Base-by-base conservation (phyloP, 305 asterid genomes). In the Ilex paraguariensis region DNA sequence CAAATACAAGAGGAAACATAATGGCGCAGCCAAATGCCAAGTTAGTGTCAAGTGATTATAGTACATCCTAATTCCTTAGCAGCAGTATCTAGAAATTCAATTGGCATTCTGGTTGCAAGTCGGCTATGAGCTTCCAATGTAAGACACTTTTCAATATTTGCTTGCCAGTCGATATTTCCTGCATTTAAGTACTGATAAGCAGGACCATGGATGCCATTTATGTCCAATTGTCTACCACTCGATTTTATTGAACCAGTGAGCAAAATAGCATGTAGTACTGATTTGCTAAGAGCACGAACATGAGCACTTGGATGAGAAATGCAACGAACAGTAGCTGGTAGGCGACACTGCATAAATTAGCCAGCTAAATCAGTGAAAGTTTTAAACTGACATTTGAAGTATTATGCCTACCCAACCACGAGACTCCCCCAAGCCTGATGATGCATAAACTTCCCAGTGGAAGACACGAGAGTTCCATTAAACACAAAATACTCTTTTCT, bases 231-330 rank as follows among this genome's bases (percentile, higher is more conserved):
- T 46, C 68, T 74, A 60, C 70, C 57, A 59, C 83, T 71, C 6
- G 88, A 69, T 77, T 82, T 87, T 28, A 74, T 46, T 2, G 87
- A 62, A 10, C 88, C 81, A 3, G 85, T 68, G 10, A 84, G 85
- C 57, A 86, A 72, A 60, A 93, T 86, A 46, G 96, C 95, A 15
- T 87, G 97, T 62, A 93, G 99, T 54, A 93, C 95, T 13, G 99
- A 93, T 39, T 74, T 87, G 82, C 99, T 93, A 21, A 93, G 96
- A 14, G 97, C 89, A 28, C 99, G 99, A 32, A 93, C 91, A 46
- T 87, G 97, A 65, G 99, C 99, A 51, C 99, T 93, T 7, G 90
- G 91, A 69, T 93, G 99, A 65, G 96, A 93, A 58, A 86, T 81
- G 65, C 82, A 79, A 10, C 88, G 88, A 60, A 87, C 90, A 3